Evolutionary conservation across 2,329 filamentous ascomycete species (phyloP), one percentile per base, ranked within the genome.

Genomic region (Akanthomyces uredinophilus): DNA sequence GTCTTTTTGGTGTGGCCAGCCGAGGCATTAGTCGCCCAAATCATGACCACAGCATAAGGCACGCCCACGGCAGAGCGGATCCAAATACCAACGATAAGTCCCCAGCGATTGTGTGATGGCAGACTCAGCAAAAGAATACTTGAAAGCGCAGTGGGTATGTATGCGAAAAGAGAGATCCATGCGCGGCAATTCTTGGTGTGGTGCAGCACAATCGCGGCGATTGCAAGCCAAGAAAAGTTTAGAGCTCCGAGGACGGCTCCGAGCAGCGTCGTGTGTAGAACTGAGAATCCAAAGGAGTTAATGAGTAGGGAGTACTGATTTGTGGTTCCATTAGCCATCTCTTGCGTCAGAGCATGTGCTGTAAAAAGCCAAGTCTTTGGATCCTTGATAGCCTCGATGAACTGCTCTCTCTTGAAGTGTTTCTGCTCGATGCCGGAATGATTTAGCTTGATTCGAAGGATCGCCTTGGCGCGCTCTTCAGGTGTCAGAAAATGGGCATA

Each of bases 221-320:
- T 11, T 6, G 59, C 56, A 6, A 65, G 63, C 1, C 53, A 64
- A 6, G 59, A 37, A 20, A 65, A 65, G 5, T 60, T 50, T 39
- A 64, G 41, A 20, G 55, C 64, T 16, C 64, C 64, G 4, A 55
- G 57, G 2, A 64, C 64, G n/a, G 7, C 39, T 0, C 65, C 64
- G 8, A 68, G 67, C 27, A 71, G 67, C 0, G 73, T 75, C 11
- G 73, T 74, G 41, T 75, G 72, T 50, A 71, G 68, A 46, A 66
- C 73, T 14, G 65, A 73, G 63, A 79, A 79, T 4, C 77, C 77
- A 55, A 79, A 79, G 0, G 74, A 77, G 29, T 77, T 78, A 64
- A 79, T 76, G 50, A 79, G 76, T 0, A 80, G 68, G 0, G 75
- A 76, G 18, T 68, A 75, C 61, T 77, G 75, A 52, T 77, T 78